phyloP scores from a whole-genome alignment of 2,329 filamentous ascomycete genomes.

The Cytospora paraplurivora region DNA sequence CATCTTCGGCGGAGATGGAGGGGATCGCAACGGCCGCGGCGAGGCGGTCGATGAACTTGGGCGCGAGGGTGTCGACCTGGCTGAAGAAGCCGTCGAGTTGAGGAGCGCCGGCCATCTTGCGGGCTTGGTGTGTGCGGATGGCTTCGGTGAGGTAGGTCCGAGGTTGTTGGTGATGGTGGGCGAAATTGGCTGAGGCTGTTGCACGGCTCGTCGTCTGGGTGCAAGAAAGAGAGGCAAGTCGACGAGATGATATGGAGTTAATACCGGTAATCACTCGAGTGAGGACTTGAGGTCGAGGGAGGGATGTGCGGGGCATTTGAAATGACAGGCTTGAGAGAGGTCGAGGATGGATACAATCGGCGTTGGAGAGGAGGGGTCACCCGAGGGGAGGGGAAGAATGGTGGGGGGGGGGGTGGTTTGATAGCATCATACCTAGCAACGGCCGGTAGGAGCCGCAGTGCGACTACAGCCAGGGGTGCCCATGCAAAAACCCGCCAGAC shows the following conservation, averaged over 20 bases:
- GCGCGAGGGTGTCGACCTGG: conserved; percentile 80
- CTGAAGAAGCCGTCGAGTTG: conserved; percentile 91
- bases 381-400: conserved; percentile 5
- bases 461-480: neutral
- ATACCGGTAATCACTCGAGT: conserved; percentile 11
- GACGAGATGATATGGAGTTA: conserved; percentile 23
- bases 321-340: conserved; percentile 17
- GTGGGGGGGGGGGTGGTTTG: neutral
- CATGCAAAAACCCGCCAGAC: neutral
- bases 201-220: neutral
- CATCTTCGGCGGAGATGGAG: conserved; percentile 90
- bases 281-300: conserved; percentile 33
- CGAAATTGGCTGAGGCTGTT: neutral
- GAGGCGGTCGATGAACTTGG: conserved; percentile 85
- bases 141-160: conserved; percentile 56
- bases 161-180: conserved; percentile 6
- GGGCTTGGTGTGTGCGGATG: conserved; percentile 60
- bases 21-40: conserved; percentile 93
- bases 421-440: neutral
- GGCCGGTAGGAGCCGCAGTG: neutral
- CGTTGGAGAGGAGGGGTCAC: conserved; percentile 17
- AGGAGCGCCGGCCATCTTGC: conserved; percentile 73
- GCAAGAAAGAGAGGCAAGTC: conserved; percentile 24
- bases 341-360: conserved; percentile 15
- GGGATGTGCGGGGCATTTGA: conserved; percentile 50